Evolutionary conservation across 2,329 filamentous ascomycete genomes (phyloP).

Genomic region (Hymenoscyphus linearis): DNA sequence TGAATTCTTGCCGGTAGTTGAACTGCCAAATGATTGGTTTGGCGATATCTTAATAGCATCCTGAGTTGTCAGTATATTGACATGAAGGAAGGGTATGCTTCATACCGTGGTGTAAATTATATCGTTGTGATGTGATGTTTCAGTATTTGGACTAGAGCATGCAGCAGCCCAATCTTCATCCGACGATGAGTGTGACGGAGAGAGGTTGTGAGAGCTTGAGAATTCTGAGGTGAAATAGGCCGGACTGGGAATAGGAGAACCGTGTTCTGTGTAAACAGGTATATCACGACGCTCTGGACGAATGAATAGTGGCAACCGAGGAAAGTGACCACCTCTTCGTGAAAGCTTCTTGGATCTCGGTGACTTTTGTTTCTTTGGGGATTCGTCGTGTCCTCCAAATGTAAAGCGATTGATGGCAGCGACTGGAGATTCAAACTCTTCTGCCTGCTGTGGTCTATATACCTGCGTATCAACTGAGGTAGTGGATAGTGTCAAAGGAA

Average conservation of each 20-base stretch:
- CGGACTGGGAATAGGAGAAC: slow-evolving; percentile 5
- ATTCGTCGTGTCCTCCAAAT: slow-evolving; percentile 9
- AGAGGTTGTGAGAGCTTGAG: not conserved
- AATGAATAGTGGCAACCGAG: slow-evolving; percentile 8
- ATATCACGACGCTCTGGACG: slow-evolving; percentile 19
- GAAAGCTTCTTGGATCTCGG: slow-evolving; percentile 3
- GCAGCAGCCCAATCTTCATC: slow-evolving; percentile 4
- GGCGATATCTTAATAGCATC: not conserved
- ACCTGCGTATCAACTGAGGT: slow-evolving; percentile 9
- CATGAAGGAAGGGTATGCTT: not conserved
- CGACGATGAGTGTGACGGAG: not conserved
- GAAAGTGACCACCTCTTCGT: slow-evolving; percentile 1
- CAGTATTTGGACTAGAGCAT: slow-evolving; percentile 4
- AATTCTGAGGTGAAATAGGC: slow-evolving; percentile 4
- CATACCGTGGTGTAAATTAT: not conserved
- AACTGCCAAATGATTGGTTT: not conserved
- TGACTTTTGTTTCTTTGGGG: slow-evolving; percentile 1
- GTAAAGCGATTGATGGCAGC: slow-evolving; percentile 9
- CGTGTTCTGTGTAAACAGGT: slow-evolving; percentile 10
- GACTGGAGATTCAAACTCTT: slow-evolving; percentile 4
- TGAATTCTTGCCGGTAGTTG: not conserved
- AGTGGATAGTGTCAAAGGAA: slow-evolving; percentile 23
- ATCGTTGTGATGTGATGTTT: not conserved
- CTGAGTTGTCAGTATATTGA: not conserved
- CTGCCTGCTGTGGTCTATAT: slow-evolving; percentile 1